Evolutionary conservation across 305 asterid genomes (phyloP).

Genomic region (Fraxinus floribunda): DNA sequence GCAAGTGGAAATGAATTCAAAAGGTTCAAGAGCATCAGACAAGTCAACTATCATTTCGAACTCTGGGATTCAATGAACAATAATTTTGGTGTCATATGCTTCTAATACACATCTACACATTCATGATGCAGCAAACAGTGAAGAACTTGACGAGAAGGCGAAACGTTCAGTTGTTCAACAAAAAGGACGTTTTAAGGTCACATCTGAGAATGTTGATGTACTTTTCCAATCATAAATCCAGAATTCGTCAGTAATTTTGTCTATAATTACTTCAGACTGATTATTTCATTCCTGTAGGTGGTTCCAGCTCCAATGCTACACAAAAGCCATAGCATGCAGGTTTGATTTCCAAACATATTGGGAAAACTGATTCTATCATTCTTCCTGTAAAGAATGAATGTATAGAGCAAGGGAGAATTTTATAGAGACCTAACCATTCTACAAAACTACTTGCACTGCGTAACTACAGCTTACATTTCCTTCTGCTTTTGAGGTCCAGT

Average conservation of each 20-base stretch:
- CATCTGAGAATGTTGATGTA: constrained; percentile 84
- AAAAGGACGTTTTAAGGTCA: constrained; percentile 95
- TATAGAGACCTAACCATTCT: neutral
- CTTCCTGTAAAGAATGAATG: neutral
- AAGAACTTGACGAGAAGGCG: constrained; percentile 78
- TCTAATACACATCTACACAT: constrained; percentile 22
- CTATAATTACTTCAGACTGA: constrained; percentile 24
- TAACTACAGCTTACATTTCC: neutral
- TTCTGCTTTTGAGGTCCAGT: neutral
- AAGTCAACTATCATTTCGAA: constrained; percentile 17
- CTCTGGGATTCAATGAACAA: neutral
- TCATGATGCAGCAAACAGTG: constrained; percentile 58
- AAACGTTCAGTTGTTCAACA: constrained; percentile 87
- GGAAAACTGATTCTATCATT: constrained; percentile 58
- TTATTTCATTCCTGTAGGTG: constrained; percentile 43
- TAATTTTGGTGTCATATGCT: constrained; percentile 9
- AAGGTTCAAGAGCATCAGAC: constrained; percentile 43
- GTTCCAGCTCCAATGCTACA: constrained; percentile 49
- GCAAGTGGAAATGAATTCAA: constrained; percentile 32
- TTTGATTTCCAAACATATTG: constrained; percentile 56
- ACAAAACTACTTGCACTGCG: neutral
- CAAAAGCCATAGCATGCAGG: constrained; percentile 61
- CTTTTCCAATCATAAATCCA: too few species aligned
- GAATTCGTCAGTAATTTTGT: constrained; percentile 21
- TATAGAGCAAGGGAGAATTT: constrained; percentile 5